Evolutionary conservation across 768 basidiomycete genomes (phyloP), one percentile per base, ranked within the genome.

Genomic region (Cubamyces sp.): DNA sequence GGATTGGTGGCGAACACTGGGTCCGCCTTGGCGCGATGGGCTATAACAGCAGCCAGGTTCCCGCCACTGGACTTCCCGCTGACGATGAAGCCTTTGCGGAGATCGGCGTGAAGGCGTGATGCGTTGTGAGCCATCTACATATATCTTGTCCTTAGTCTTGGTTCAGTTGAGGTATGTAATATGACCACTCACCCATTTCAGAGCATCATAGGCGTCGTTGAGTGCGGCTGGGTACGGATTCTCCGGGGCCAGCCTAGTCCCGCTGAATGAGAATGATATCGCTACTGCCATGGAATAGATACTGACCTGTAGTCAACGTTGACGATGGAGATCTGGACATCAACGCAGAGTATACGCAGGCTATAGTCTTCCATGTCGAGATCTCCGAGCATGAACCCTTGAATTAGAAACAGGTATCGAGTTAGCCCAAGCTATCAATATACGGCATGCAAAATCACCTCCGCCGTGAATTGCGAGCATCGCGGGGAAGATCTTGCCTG

Each of bases 211-310:
- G 21, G 57, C 61, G 46, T 72, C 69, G 50, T 71, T 60, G 28
- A 65, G 25, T 11, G 57, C 61, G 3, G 64, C 67, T 7, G 71
- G 71, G 53, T 67, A 71, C 12, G 66, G 66, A 50, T 68, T 58
- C 54, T 73, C 71, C 5, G 71, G 71, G 1, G 70, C 71, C 1
- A 70, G 62, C 47, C 71, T 68, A 45, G 2, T 48, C 55, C 11
- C 21, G 12, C 3, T 11, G 16, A 58, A 58, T 39, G 5, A 41
- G 21, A 8, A 42, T 5, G 34, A 12, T 15, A 34, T 6, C 0
- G 2, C 18, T n/a, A 19, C 3, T 39, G 16, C 54, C 8, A n/a
- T 3, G 19, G 25, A 7, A 21, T 3, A 26, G 14, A 18, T 12
- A 18, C 40, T 30, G n/a, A 63, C 61, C 61, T 57, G 54, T 64